Evolutionary conservation across 177 flowering plant species (phyloP), one percentile per base, ranked within the genome.

Genomic region (Tripterygium wilfordii): DNA sequence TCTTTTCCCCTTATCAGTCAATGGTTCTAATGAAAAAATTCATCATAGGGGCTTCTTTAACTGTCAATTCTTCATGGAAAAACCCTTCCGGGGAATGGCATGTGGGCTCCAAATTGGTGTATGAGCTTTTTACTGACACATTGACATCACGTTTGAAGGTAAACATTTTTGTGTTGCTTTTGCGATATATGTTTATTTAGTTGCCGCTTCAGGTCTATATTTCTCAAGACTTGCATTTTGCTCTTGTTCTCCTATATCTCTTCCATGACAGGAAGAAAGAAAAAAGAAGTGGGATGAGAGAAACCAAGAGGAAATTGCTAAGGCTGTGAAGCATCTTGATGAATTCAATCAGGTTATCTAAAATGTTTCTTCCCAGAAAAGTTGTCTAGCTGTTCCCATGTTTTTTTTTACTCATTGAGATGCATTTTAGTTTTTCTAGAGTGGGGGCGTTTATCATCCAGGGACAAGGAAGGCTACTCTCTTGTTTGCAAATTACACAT

Each of bases 61-160:
- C 57, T 60, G 65, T 88, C 36, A 88, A 84, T 64, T 54, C 90
- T 20, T 69, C 81, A 23, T 92, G 98, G 98, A 78, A 73, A 51
- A 92, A 92, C 54, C 96, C 98, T 47, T 67, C 91, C 54, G 96
- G 94, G 45, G 85, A 84, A 51, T 92, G 98, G 98, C 98, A 71
- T 57, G 89, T 92, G 46, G 98, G 98, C 29, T 82, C 27, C 59
- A 86, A 86, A 58, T 58, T 88, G 52, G 75, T 92, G 6, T 92
- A 88, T 64, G 91, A 92, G 69, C 82, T 92, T 42, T 84, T 92
- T 58, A 88, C 96, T 1, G 63, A 65, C 48, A 69, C 71, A 19
- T 67, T 92, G 64, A 82, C 83, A 33, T 79, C 92, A 54, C 88
- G 98, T 45, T 57, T 92, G 60, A 86, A 88, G 95, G 98, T 92